Percentiles rank a stretch among this genome's conserved stretches.
Conservation (phyloP, 257 asterid species). For the Nicotiana benthamiana region DNA sequence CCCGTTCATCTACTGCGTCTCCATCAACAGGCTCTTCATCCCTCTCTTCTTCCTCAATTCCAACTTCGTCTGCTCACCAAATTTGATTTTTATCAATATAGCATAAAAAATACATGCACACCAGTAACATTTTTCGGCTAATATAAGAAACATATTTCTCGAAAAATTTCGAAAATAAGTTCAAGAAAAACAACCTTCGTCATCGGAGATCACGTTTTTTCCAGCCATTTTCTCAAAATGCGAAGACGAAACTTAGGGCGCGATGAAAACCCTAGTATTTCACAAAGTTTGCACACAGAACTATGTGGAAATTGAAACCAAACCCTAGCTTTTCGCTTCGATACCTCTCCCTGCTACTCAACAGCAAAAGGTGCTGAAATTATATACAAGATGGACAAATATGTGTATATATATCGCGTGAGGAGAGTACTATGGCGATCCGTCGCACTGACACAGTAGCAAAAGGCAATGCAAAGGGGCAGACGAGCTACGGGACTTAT, state of each 20-base stretch:
- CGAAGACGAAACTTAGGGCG: slow-evolving; percentile 13
- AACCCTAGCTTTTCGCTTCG: not conserved
- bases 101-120: not conserved
- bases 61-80: slow-evolving; percentile 47
- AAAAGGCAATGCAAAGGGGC: not conserved
- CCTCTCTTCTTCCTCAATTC: slow-evolving; percentile 63
- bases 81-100: not conserved
- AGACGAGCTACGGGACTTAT: not conserved
- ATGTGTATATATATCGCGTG: not conserved
- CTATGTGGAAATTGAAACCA: not conserved
- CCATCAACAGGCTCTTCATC: slow-evolving; percentile 55
- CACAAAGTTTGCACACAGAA: not conserved
- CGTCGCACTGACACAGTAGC: not conserved
- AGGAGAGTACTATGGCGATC: not conserved
- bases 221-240: slow-evolving; percentile 44
- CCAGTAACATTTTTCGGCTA: not conserved
- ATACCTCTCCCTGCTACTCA: not conserved
- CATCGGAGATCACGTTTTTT: slow-evolving; percentile 63
- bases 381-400: not conserved
- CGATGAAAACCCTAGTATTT: slow-evolving; percentile 36
- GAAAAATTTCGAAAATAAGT: not conserved
- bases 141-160: not conserved
- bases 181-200: slow-evolving; percentile 43
- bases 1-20: slow-evolving; percentile 36
- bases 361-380: not conserved